Evolutionary conservation across 2,329 filamentous ascomycete species (phyloP), one percentile per base, ranked within the genome.

Genomic region (Tolypocladium guangdongense): DNA sequence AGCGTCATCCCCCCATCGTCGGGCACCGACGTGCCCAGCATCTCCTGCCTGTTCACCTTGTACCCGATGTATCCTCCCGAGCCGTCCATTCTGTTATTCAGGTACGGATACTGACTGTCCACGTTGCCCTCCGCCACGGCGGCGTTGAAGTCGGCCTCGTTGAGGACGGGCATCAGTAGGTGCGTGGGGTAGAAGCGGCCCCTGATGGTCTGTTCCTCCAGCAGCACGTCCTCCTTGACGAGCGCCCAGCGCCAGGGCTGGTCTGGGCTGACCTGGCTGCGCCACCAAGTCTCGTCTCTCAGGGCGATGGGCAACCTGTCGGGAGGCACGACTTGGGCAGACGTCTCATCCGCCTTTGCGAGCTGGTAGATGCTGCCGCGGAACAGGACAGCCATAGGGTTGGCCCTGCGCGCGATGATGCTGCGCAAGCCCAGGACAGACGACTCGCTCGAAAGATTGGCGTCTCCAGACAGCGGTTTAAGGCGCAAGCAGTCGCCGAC

Each of bases 111-210:
- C 47, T 74, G 72, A 35, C 76, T 73, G 35, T 71, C 68, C 32
- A 78, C 64, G 37, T 68, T 62, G 41, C 71, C 71, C 38, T 66
- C 64, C 27, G 64, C 60, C 36, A 74, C 57, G 18, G 70, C 67
- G 5, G 64, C 63, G 41, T 73, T 64, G 54, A 72, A 73, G 6
- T 63, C 64, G 1, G 60, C 62, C 11, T 68, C 67, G 41, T 77
- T 70, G 52, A 81, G 66, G 52, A 81, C 72, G 18, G 72, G 71
- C 64, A 80, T 75, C 37, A 83, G 68, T 54, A 73, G 70, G 54
- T 74, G 66, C n/a, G 76, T 77, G 18, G 79, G 75, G 66, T 83
- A 82, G 66, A 82, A 82, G n/a, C 80, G 71, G 50, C 80, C 80
- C 54, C 72, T 70, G 50, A 82, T 70, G 24, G 70, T 69, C 16